A percentile compares a stretch with the other conserved stretches of the same genome.
Evolutionary conservation across 2,329 filamentous ascomycete species (phyloP).

Genomic region (Colletotrichum tabaci): DNA sequence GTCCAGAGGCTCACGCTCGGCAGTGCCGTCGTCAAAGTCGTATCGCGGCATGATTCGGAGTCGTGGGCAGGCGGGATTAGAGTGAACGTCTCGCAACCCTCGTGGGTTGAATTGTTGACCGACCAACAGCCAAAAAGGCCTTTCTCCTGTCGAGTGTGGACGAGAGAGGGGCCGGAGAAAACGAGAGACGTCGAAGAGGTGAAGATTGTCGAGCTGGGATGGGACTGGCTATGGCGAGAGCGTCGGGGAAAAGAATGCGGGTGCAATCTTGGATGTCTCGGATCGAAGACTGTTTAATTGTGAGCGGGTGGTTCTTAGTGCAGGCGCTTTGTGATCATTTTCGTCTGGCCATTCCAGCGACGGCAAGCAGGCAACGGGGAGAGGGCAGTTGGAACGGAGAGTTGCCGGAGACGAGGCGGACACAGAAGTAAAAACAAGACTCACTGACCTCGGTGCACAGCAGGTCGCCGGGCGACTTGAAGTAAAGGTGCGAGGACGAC

Average conservation of each 20-base stretch:
- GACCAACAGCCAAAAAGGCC: constrained; percentile 24
- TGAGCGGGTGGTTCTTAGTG: constrained; percentile 27
- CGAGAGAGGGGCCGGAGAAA: constrained; percentile 1
- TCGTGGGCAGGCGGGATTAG: constrained; percentile 30
- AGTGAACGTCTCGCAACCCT: constrained; percentile 26
- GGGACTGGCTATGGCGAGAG: constrained; percentile 12
- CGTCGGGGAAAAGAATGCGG: constrained; percentile 23
- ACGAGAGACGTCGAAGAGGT: constrained; percentile 15
- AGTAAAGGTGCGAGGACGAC: not conserved
- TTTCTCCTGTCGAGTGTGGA: constrained; percentile 4
- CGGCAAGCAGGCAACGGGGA: constrained; percentile 14
- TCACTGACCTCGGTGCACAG: constrained; percentile 35
- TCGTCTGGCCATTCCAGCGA: constrained; percentile 30
- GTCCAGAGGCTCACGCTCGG: constrained; percentile 43
- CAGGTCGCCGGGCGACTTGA: constrained; percentile 29
- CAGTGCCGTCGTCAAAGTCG: constrained; percentile 41
- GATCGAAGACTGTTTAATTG: constrained; percentile 31
- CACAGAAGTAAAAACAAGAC: constrained; percentile 8
- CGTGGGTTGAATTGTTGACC: constrained; percentile 25
- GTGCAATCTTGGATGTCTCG: constrained; percentile 35
- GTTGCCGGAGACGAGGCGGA: constrained; percentile 3
- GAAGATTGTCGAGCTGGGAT: not conserved
- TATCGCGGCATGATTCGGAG: constrained; percentile 44
- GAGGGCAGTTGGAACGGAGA: constrained; percentile 13
- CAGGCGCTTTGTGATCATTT: not conserved